Percentiles rank a stretch among this genome's conserved stretches.
Conservation (phyloP, 441 rosid species). For the Dalechampia spathulata region DNA sequence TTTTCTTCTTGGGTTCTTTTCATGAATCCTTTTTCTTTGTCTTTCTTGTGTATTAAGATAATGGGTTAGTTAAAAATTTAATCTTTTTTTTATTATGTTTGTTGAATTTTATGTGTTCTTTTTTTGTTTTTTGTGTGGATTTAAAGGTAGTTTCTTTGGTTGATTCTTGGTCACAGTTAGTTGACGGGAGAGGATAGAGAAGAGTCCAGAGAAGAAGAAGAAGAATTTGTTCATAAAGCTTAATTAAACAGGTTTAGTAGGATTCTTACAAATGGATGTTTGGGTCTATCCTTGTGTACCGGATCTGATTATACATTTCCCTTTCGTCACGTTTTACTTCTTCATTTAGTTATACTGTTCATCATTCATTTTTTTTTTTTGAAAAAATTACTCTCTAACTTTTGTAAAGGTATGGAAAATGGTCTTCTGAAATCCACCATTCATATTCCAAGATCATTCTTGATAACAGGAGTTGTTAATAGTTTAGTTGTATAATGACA, state of each 20-base stretch:
- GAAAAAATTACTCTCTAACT: neutral
- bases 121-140: constrained; percentile 16
- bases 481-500: constrained; percentile 46
- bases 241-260: constrained; percentile 15
- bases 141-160: constrained; percentile 17
- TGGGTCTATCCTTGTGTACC: constrained; percentile 35
- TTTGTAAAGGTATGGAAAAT: constrained; percentile 35
- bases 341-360: constrained; percentile 7
- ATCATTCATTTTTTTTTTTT: neutral
- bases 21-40: constrained; percentile 32
- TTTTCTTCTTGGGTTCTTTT: constrained; percentile 25
- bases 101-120: neutral
- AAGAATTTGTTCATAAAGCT: constrained; percentile 10
- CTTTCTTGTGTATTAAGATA: constrained; percentile 31
- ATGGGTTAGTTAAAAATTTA: constrained; percentile 22
- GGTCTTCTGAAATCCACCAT: constrained; percentile 22
- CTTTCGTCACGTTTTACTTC: constrained; percentile 25
- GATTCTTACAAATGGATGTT: constrained; percentile 29
- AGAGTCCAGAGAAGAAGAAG: constrained; percentile 31
- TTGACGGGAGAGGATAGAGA: constrained; percentile 37
- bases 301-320: constrained; percentile 35
- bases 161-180: constrained; percentile 25
- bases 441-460: constrained; percentile 30
- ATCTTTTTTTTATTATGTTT: constrained; percentile 2
- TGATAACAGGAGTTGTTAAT: constrained; percentile 27